These are phyloP conservation scores for Lentinula lateritia DNA, from an alignment of 768 basidiomycete genomes.

Conservation along the genomic window DNA sequence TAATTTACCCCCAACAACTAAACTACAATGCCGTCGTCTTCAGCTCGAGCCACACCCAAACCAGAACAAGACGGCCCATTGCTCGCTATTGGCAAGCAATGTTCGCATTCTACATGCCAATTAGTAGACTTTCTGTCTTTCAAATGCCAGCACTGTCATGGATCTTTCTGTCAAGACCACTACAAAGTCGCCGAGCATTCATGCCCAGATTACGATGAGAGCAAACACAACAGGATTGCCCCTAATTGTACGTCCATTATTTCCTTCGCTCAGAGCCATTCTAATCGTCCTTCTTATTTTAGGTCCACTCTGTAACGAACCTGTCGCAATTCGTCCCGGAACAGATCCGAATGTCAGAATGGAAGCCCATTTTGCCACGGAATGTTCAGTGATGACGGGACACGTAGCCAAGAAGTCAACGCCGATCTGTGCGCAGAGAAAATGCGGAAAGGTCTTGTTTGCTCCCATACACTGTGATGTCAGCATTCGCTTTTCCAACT, in stretches of 20 bases:
- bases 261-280: neutral
- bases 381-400: slow-evolving; percentile 69
- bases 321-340: slow-evolving; percentile 69
- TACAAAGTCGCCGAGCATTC: slow-evolving; percentile 64
- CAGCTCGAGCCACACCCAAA: slow-evolving; percentile 11
- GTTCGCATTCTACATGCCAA: slow-evolving; percentile 58
- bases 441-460: slow-evolving; percentile 71
- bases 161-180: slow-evolving; percentile 73
- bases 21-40: neutral
- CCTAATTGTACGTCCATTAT: slow-evolving; percentile 56
- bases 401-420: slow-evolving; percentile 41
- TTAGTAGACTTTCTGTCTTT: slow-evolving; percentile 83
- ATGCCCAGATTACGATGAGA: slow-evolving; percentile 68
- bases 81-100: slow-evolving; percentile 66
- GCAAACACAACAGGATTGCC: slow-evolving; percentile 66
- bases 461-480: slow-evolving; percentile 73
- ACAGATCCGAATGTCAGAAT: slow-evolving; percentile 80
- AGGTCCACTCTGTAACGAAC: slow-evolving; percentile 76
- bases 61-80: slow-evolving; percentile 48
- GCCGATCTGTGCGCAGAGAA: slow-evolving; percentile 54
- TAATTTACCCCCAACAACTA: neutral
- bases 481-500: slow-evolving; percentile 23
- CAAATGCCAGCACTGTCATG: slow-evolving; percentile 76
- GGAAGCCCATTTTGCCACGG: slow-evolving; percentile 64
- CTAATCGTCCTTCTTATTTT: slow-evolving; percentile 6